Base-by-base conservation (phyloP, 306 rosid genomes). In the Vigna nakashimae region DNA sequence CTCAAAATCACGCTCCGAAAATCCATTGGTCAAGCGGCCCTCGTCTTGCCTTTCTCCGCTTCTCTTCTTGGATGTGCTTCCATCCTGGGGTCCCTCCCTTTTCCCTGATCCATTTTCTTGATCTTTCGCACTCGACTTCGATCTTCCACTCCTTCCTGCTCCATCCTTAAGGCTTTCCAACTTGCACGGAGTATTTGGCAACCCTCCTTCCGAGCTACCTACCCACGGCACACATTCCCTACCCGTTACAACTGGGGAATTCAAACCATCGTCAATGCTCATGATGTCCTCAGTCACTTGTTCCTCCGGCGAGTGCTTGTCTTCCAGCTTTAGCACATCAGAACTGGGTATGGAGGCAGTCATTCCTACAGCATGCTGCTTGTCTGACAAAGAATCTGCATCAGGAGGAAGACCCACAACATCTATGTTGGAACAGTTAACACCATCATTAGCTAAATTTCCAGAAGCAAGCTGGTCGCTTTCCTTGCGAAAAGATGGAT, bases 131-230 rank as follows among this genome's bases (percentile, higher is more conserved):
- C 78, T 78, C 59, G 89, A 87, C 67, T 89, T 94, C 26, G 87
- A 88, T 79, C 90, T 90, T 45, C 69, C 84, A 55, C 73, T 93
- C 89, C 91, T 90, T 84, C 89, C 92, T 1, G 70, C 87, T 11
- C 86, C 91, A 76, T 89, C 92, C 84, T 89, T 94, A 7, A 88
- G 87, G 57, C 79, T 73, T 80, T 92, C 97, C 80, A 89, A 42
- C 83, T 87, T 94, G 86, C 91, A 81, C 20, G 98, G 98, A 76
- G 98, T 94, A 51, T 81, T 91, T 48, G 96, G 98, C 87, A 92
- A 79, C 73, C 91, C 86, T 74, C 87, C 93, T 78, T 87, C 90
- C 12, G 91, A 87, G 81, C 83, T 84, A 82, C 81, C 73, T 17
- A 79, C 79, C 16, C 85, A 84, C 0, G 87, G 95, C 74, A 88